Evolutionary conservation across 73 alveolate species (phyloP), one percentile per base, ranked within the genome.

Genomic region (Strombidium stylifer): DNA sequence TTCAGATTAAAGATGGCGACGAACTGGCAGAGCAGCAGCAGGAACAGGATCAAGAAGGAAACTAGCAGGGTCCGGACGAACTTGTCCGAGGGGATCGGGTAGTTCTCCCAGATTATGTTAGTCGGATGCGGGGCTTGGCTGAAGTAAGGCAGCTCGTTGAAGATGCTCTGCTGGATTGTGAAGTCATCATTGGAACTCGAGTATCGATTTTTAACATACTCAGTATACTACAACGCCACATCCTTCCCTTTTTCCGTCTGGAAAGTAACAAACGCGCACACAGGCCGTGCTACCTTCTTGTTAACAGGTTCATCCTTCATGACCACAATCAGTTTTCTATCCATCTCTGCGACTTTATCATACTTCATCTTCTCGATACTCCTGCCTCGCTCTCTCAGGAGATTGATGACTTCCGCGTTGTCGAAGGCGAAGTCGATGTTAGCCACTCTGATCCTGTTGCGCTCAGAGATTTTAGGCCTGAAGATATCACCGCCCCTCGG

Each of bases 31-130:
- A 32, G 42, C 10, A 4, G 10, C 42, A 32, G 10, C 4, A 6
- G 4, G n/a, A 32, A 32, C 10, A 4, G 4, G 42, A 32, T 6
- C 4, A 6, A 32, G 10, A 32, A 32, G 42, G 10, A 6, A 6
- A 32, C 42, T 4, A 32, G 10, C 4, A 6, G 42, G n/a, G 42
- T 32, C 42, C 4, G n/a, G 4, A 10, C 42, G n/a, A 32, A 6
- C 10, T 6, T 32, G 10, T 4, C 4, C n/a, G 10, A 10, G 10
- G 42, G 4, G 10, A 32, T 32, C 4, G 10, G 42, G 42, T 32
- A 32, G 42, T 4, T 32, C 44, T 73, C 86, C 86, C 86, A 73
- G 32, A 73, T 59, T 10, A 73, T 61, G 44, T 73, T 71, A 45
- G 74, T 54, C 15, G 86, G 86, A 14, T 59, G 79, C 18, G 87